These are phyloP conservation scores for Phytophthora hibernalis DNA, from an alignment of 352 stramenopile genomes.

Conservation along the genomic window DNA sequence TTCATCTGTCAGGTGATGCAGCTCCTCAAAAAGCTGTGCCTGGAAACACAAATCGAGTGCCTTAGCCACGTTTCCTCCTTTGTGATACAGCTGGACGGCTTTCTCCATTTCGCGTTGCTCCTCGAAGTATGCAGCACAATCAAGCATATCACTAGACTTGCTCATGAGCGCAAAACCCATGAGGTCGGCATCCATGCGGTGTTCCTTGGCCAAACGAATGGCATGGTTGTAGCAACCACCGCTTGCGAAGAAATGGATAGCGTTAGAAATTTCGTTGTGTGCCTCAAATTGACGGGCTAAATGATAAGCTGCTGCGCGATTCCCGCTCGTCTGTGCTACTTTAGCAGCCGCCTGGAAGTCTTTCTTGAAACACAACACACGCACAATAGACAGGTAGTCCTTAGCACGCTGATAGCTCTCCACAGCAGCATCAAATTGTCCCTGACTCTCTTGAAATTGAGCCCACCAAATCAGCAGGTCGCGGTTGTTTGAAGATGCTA, in stretches of 20 bases:
- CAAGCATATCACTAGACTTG: conserved; percentile 86
- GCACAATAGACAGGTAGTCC: conserved; percentile 91
- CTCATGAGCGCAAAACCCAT: conserved; percentile 93
- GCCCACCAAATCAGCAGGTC: conserved; percentile 94
- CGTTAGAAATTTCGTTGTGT: conserved; percentile 80
- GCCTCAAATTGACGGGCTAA: conserved; percentile 90
- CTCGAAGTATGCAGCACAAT: conserved; percentile 94
- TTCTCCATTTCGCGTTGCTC: conserved; percentile 93
- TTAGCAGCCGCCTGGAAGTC: conserved; percentile 87
- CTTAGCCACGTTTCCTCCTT: conserved; percentile 90
- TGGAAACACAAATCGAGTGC: conserved; percentile 95
- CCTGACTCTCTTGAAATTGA: conserved; percentile 92
- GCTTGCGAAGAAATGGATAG: conserved; percentile 92
- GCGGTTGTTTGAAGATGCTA: conserved; percentile 86
- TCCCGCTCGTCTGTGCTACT: conserved; percentile 83
- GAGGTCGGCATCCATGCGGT: conserved; percentile 91
- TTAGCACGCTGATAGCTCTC: conserved; percentile 90
- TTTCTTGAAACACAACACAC: conserved; percentile 93
- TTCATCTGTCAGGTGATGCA: conserved; percentile 88
- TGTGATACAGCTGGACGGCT: conserved; percentile 94
- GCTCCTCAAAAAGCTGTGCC: conserved; percentile 87
- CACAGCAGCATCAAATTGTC: conserved; percentile 87
- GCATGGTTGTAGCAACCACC: conserved; percentile 94
- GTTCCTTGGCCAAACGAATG: conserved; percentile 91
- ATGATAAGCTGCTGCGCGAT: conserved; percentile 85